Evolutionary conservation across 2,329 filamentous ascomycete species (phyloP), one percentile per base, ranked within the genome.

Genomic region (Coniella vitis): DNA sequence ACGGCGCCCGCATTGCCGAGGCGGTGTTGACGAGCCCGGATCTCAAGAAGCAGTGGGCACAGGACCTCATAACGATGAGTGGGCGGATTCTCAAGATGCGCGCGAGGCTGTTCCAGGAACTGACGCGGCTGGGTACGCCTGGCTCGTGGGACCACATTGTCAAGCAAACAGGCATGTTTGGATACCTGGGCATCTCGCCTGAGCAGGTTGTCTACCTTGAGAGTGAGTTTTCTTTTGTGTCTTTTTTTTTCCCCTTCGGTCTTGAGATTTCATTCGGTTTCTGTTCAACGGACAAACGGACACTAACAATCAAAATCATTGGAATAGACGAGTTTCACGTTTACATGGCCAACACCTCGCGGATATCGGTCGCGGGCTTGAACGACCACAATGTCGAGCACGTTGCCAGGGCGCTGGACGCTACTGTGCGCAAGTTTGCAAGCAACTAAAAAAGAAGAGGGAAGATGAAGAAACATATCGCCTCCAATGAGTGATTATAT

Each of bases 171-270:
- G 67, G 67, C 22, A 70, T 70, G 67, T 70, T 70, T 55, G 63
- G 62, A 0, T 69, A 65, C 49, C 75, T 74, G 0, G 77, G 76
- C 0, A 61, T 81, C 52, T 70, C 53, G 4, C 69, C 73, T 51
- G 51, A 61, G 3, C 75, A 79, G 54, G 74, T 79, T 8, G 53
- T 54, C 3, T 51, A 54, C 1, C 51, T 66, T 0, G 61, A 65
- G 58, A 58, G 63, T 63, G 56, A 47, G 61, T 43, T 3, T 2
- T 14, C 10, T 29, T 29, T 10, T 29, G 5, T 5, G 25, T 5
- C 25, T 29, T 29, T 29, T 29, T 29, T 29, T 29, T 29, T 29
- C 25, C 5, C 3, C 1, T 3, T 17, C 7, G 2, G 12, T 3
- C 13, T 25, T 4, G 17, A 3, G n/a, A n/a, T n/a, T n/a, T n/a